Conservation (phyloP, 2,329 filamentous ascomycete species). For the Mycosphaerella arachidis region DNA sequence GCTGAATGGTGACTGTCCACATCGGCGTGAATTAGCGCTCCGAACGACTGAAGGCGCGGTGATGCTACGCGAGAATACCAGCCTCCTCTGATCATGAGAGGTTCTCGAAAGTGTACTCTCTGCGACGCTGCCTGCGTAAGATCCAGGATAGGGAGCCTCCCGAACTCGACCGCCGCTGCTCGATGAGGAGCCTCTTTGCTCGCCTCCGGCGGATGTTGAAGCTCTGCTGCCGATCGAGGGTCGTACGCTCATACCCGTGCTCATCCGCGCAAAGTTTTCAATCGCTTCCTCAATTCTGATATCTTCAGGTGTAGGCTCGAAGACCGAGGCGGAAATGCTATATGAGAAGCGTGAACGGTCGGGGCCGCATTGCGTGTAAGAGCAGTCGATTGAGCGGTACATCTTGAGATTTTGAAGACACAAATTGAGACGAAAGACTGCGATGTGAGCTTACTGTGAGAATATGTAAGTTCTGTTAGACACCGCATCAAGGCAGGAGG, state of each 20-base stretch:
- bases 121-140: not conserved
- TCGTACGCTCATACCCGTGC: not conserved
- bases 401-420: not conserved
- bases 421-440: not conserved
- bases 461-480: not conserved
- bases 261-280: conserved; percentile 4
- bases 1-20: not conserved
- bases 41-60: not conserved
- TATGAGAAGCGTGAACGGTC: conserved; percentile 2
- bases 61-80: not conserved
- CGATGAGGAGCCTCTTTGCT: not conserved
- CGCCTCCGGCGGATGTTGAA: not conserved
- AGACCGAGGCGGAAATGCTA: conserved; percentile 2
- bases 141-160: not conserved
- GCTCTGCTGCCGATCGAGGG: not conserved
- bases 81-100: not conserved
- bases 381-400: not conserved
- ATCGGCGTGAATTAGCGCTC: not conserved
- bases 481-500: conserved; percentile 3
- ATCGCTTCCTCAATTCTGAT: conserved; percentile 7
- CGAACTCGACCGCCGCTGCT: not conserved
- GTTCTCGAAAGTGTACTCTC: not conserved
- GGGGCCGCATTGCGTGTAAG: not conserved
- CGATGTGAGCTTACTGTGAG: not conserved
- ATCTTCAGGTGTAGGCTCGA: conserved; percentile 4